Conservation (phyloP, 257 asterid genomes). For the Solanum tacnaense region DNA sequence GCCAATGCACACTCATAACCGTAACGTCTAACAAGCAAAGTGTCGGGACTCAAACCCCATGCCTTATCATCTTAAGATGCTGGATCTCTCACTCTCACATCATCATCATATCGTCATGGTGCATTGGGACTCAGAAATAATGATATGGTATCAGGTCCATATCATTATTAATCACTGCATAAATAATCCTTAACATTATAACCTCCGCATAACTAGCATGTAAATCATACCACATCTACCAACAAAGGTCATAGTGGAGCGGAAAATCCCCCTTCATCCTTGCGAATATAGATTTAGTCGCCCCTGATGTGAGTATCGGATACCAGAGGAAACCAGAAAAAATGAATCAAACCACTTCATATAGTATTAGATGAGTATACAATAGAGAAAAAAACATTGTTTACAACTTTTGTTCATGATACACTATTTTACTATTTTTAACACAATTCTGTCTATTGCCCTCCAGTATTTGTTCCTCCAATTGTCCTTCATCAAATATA, state of each 20-base stretch:
- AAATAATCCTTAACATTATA: background rate
- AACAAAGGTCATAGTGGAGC: background rate
- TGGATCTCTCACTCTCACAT: background rate
- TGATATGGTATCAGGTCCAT: background rate
- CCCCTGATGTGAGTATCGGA: background rate
- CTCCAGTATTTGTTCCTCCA: conserved; percentile 8
- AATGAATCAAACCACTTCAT: background rate
- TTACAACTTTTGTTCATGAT: background rate
- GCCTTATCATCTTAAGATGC: background rate
- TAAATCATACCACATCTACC: background rate
- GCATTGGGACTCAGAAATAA: background rate
- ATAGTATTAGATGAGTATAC: background rate
- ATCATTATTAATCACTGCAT: background rate
- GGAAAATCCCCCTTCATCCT: background rate
- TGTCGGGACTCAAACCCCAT: background rate
- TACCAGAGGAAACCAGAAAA: background rate
- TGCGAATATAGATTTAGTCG: background rate
- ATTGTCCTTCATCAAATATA: background rate
- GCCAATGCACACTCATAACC: background rate
- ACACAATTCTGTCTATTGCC: conserved; percentile 1
- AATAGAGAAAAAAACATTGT: background rate
- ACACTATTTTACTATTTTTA: background rate
- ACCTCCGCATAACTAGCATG: background rate
- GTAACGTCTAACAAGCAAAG: background rate
- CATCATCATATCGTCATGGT: background rate